Evolutionary conservation across 176 grass and related monocot genomes (phyloP), one percentile per base, ranked within the genome.

Genomic region (Otatea glauca): DNA sequence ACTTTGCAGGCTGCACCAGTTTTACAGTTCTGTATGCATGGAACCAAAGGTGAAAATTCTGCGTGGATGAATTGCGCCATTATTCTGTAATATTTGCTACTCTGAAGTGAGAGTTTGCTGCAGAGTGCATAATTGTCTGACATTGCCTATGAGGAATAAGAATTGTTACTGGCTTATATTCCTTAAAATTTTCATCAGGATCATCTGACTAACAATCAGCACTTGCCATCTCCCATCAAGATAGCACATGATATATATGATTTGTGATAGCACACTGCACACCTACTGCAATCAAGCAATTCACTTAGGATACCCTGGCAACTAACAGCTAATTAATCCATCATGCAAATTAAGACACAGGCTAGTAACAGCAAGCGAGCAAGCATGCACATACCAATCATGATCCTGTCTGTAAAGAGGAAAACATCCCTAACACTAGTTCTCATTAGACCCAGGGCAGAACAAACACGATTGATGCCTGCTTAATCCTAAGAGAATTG

Each of bases 361-460:
- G 32, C 7, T 67, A 65, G 51, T 45, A 65, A 8, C 24, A 64
- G 43, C 41, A 25, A 47, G 68, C 2, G 6, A 70, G 12, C 38
- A 45, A 64, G 58, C 27, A 50, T 79, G 44, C 77, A 9, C 18
- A 49, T 11, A 66, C 4, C 62, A 80, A 67, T 66, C 62, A 80
- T 37, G 17, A 2, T 45, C 61, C 9, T 53, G 61, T 49, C 27
- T 23, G 63, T 51, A 48, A 68, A 53, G 27, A 9, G 0, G 8
- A 9, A 43, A 43, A 43, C 1, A 80, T 51, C 29, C 21, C 8
- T 17, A 39, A 23, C 45, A 39, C 44, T 51, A 68, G 47, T 14
- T 39, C 27, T 17, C 5, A 9, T 67, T 5, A 21, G 32, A 8
- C 35, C 71, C 27, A 29, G 49, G 6, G 44, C 7, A 24, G 23